phyloP scores from a whole-genome alignment of 129 eudicot genomes.

The Artemisia annua region DNA sequence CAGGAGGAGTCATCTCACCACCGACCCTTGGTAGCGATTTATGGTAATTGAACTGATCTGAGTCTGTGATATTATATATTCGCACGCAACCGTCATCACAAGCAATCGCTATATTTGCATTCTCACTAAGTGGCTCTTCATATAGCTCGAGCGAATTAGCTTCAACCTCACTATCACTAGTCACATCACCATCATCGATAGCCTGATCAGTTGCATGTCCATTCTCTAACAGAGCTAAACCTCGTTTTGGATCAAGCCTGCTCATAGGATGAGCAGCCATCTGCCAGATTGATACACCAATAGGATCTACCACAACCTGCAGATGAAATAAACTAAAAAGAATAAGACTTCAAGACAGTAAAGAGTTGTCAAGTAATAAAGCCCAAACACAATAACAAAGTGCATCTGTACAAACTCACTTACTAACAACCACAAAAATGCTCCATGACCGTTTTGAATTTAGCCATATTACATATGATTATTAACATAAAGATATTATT shows the following conservation, averaged over 20 bases:
- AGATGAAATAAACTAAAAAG: background rate
- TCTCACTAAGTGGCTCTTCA: slow-evolving; percentile 33
- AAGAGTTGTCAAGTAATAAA: background rate
- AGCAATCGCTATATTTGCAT: slow-evolving; percentile 63
- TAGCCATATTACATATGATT: no score
- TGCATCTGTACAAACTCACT: background rate
- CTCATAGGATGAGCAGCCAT: slow-evolving; percentile 59
- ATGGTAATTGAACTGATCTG: slow-evolving; percentile 44
- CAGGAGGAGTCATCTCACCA: slow-evolving; percentile 61
- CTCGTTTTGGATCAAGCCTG: slow-evolving; percentile 4
- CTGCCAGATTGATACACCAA: slow-evolving; percentile 88
- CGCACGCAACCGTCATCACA: slow-evolving; percentile 96
- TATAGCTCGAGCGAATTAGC: slow-evolving; percentile 43
- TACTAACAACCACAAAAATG: background rate
- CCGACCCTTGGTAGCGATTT: slow-evolving; percentile 84
- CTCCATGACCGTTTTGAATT: no score
- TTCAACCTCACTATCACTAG: slow-evolving; percentile 61
- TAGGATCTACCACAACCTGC: slow-evolving; percentile 81
- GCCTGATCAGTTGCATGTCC: slow-evolving; percentile 40
- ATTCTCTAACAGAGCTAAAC: slow-evolving; percentile 37
- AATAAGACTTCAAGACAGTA: background rate
- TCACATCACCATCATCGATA: slow-evolving; percentile 36
- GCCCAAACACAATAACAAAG: background rate
- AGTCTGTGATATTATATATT: slow-evolving; percentile 46
- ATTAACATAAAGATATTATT: no score